Evolutionary conservation across 2,329 filamentous ascomycete genomes (phyloP).

Genomic region (Exserohilum turcica): DNA sequence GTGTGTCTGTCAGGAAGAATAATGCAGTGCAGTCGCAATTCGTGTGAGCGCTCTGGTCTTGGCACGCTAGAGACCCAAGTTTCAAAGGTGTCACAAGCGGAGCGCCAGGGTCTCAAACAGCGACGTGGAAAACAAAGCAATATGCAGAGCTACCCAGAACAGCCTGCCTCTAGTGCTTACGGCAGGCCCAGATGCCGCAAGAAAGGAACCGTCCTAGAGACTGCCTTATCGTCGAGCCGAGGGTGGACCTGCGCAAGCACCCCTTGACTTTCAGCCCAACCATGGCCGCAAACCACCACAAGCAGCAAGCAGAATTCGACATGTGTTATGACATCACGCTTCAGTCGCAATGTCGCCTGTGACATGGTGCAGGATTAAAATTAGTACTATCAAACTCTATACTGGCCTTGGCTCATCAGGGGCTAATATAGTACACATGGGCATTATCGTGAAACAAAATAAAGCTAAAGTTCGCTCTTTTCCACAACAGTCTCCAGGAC

Average conservation of each 20-base stretch:
- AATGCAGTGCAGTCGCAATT: slow-evolving; percentile 31
- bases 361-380: slow-evolving; percentile 17
- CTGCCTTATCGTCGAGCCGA: slow-evolving; percentile 40
- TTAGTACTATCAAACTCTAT: slow-evolving; percentile 32
- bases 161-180: slow-evolving; percentile 38
- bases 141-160: not conserved
- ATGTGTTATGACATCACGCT: slow-evolving; percentile 72
- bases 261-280: slow-evolving; percentile 84
- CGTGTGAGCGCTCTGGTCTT: slow-evolving; percentile 21
- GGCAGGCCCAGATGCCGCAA: too few species aligned
- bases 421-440: slow-evolving; percentile 41
- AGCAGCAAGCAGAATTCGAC: slow-evolving; percentile 99
- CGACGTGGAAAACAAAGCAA: slow-evolving; percentile 12
- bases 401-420: slow-evolving; percentile 19
- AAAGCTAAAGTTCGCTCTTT: slow-evolving; percentile 51
- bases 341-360: not conserved
- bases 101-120: slow-evolving; percentile 13
- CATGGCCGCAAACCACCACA: slow-evolving; percentile 77
- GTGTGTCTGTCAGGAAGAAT: slow-evolving; percentile 26
- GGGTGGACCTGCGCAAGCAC: slow-evolving; percentile 66
- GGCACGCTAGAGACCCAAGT: slow-evolving; percentile 20
- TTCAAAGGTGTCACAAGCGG: slow-evolving; percentile 17
- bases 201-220: slow-evolving; percentile 15
- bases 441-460: slow-evolving; percentile 18
- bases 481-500: slow-evolving; percentile 34